Evolutionary conservation across 805 yeast genomes (phyloP).

Genomic region (Pichia manshurica): DNA sequence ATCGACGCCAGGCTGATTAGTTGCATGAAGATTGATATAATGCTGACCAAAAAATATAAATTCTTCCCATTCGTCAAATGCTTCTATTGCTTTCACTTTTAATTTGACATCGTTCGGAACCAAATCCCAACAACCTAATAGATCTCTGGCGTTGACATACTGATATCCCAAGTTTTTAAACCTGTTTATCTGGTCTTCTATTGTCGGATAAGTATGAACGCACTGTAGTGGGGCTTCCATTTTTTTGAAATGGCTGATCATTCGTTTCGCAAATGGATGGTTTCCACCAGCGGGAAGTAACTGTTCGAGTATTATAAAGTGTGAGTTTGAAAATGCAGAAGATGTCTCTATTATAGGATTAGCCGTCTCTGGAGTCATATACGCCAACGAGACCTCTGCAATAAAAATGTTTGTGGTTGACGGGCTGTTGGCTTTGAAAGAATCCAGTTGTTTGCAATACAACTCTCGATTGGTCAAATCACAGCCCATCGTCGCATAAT

Average conservation of each 20-base stretch:
- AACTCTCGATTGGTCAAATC: conserved; percentile 46
- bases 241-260: conserved; percentile 65
- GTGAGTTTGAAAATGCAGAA: conserved; percentile 42
- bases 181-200: conserved; percentile 43
- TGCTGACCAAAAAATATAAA: conserved; percentile 71
- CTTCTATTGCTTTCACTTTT: conserved; percentile 47
- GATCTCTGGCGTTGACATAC: conserved; percentile 45
- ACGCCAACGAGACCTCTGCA: conserved; percentile 80
- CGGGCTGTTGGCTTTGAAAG: conserved; percentile 21
- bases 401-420: conserved; percentile 51
- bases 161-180: conserved; percentile 44
- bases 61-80: conserved; percentile 83
- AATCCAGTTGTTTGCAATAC: conserved; percentile 31
- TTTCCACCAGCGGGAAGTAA: conserved; percentile 54
- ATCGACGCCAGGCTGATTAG: conserved; percentile 29
- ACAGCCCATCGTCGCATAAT: conserved; percentile 60
- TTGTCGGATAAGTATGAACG: conserved; percentile 50
- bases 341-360: conserved; percentile 51
- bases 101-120: conserved; percentile 37
- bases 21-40: conserved; percentile 62
- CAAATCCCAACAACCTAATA: conserved; percentile 54
- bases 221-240: conserved; percentile 66
- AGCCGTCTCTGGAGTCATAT: conserved; percentile 65
- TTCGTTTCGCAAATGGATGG: conserved; percentile 68
- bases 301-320: conserved; percentile 67